phyloP scores from a whole-genome alignment of 129 eudicot species.

The Lactuca sativa region DNA sequence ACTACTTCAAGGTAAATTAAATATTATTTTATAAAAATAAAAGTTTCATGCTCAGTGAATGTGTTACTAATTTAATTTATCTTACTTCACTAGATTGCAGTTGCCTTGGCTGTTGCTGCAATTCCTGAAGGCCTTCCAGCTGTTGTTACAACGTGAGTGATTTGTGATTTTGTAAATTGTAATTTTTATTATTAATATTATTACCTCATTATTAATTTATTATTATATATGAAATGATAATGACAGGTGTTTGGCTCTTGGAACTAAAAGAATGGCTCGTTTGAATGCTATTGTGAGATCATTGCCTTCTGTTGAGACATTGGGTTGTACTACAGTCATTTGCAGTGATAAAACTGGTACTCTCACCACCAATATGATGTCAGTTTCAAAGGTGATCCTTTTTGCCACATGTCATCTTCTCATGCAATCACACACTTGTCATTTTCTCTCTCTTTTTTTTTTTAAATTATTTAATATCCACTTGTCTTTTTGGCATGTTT shows the following conservation, averaged over 20 bases:
- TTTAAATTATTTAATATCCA: no score
- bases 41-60: no score
- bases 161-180: not conserved
- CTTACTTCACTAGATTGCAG: slow-evolving; percentile 74
- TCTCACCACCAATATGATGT: slow-evolving; percentile 98
- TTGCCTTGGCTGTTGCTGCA: slow-evolving; percentile 99
- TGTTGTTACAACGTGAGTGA: slow-evolving; percentile 95
- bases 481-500: no score
- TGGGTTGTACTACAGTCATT: slow-evolving; percentile 98
- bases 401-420: not conserved
- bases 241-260: slow-evolving; percentile 95
- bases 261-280: slow-evolving; percentile 98
- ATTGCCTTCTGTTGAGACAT: slow-evolving; percentile 97
- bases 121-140: slow-evolving; percentile 99
- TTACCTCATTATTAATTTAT: not conserved
- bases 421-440: no score
- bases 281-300: slow-evolving; percentile 98
- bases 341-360: slow-evolving; percentile 99
- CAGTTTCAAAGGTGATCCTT: slow-evolving; percentile 77
- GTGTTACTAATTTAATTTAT: slow-evolving; percentile 13
- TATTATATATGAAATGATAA: not conserved
- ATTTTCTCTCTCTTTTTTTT: no score
- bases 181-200: no score
- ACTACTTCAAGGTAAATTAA: slow-evolving; percentile 84
- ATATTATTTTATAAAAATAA: not conserved